Base-by-base conservation (phyloP, 169 alveolate genomes). In the Cryptosporidium viatorum region DNA sequence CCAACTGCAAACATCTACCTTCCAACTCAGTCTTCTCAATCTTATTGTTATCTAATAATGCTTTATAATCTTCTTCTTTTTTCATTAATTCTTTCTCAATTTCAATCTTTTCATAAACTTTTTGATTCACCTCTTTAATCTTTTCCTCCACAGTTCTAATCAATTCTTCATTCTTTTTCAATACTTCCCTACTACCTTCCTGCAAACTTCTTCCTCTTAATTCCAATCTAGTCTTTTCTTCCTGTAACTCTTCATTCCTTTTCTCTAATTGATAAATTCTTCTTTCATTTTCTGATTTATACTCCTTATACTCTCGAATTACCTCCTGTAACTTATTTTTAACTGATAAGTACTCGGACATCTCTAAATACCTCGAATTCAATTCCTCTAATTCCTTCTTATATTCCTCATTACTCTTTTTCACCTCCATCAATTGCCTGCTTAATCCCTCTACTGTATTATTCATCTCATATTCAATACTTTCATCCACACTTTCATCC, bases 361-460 rank as follows among this genome's bases (percentile, higher is more conserved):
- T 65, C 21, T 80, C 89, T 39, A 35, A 65, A 41, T 29, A 26
- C 31, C 41, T 80, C 1, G 75, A 65, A 48, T 80, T 80, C 39
- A 80, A 62, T 26, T 80, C 89, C 39, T 80, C 89, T 4, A 80
- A 45, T 31, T 80, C 89, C 5, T 23, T 60, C 43, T 62, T 80
- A 26, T 80, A 80, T 18, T 37, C 55, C 12, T 60, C 48, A 39
- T 80, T 80, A 18, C 23, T 52, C 50, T 39, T 80, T 35, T 62
- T 80, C 3, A 37, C 45, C 21, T 80, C 89, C 1, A 16, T 12
- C 10, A 80, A 23, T 60, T 80, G 55, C 29, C 67, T 80, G 14
- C 70, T 59, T 50, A 80, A 65, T 1, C 89, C 89, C 50, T 80
- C 89, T 1, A 80, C 52, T 9, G 89, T 80, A 43, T 80, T 62